A percentile compares a stretch with the other conserved stretches of the same genome.
These are phyloP conservation scores for Scenedesmus sp. DNA, from an alignment of 163 green algal genomes.

Conservation along the genomic window DNA sequence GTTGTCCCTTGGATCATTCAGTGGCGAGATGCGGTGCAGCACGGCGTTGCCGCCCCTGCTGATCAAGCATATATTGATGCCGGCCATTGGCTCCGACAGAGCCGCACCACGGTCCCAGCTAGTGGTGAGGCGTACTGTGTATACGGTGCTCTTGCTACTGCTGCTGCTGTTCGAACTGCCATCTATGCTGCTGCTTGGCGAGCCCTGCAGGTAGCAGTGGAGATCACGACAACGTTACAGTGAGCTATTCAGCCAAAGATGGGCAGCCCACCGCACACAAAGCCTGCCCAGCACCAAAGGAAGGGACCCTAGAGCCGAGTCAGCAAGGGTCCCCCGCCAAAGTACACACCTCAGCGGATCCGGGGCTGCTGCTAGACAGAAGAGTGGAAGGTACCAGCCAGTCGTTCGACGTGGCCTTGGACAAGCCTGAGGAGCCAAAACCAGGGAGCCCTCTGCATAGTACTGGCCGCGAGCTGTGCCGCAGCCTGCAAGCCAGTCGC, in stretches of 20 bases:
- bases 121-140: slow-evolving; percentile 81
- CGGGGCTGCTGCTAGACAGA: neutral
- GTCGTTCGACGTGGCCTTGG: neutral
- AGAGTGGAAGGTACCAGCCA: slow-evolving; percentile 22
- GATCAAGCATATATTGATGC: slow-evolving; percentile 80
- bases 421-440: neutral
- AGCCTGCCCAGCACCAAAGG: neutral
- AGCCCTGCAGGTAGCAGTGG: neutral
- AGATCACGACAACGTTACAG: neutral
- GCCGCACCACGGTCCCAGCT: slow-evolving; percentile 59
- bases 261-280: neutral
- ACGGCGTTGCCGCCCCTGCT: slow-evolving; percentile 60
- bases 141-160: slow-evolving; percentile 67
- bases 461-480: neutral
- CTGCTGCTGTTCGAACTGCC: slow-evolving; percentile 2
- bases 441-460: neutral
- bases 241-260: neutral
- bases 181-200: neutral
- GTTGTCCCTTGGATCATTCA: slow-evolving; percentile 65
- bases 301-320: neutral
- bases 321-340: neutral
- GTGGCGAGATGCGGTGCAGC: slow-evolving; percentile 68
- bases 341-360: neutral
- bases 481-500: neutral
- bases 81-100: slow-evolving; percentile 67